Evolutionary conservation across 345 rosid species (phyloP), one percentile per base, ranked within the genome.

Genomic region (Populus pruinosa): DNA sequence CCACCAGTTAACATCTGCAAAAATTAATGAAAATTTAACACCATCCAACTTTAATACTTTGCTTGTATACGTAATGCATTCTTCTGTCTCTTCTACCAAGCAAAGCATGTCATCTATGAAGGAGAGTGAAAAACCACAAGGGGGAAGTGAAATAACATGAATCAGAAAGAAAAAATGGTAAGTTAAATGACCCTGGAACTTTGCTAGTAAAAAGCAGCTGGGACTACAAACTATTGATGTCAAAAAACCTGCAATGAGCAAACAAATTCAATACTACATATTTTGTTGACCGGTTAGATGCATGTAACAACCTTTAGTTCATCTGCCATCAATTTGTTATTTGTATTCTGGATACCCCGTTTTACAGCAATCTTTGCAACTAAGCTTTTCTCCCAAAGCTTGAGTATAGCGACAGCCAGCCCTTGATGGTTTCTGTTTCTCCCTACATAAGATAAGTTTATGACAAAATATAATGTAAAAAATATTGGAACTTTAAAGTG

Each of bases 361-460:
- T 96, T 96, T 70, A 94, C 97, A 29, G 98, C 98, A 55, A 96
- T 89, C 87, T 94, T 96, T 44, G 80, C 97, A 70, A 92, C 88
- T 27, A 87, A 78, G 74, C 98, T 96, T 87, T 90, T 90, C 91
- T 96, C 99, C 99, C 98, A 94, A 41, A 96, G 86, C 85, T 89
- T 88, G 79, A 91, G 82, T 77, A 92, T 94, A 18, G 99, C 97
- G 79, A 83, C 86, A 49, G 98, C 97, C 86, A 96, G 80, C 36
- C 99, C 98, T 83, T 96, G 99, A 85, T 96, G 99, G 76, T 91
- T 88, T 83, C 98, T 92, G 83, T 96, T 96, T 83, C 97, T 91
- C 78, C 99, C 99, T 96, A 74, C 68, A 75, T 72, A 71, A 62
- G 72, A 74, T 67, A 86, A 77, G 73, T 78, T 79, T 64, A 81